Evolutionary conservation across 108 stramenopile species (phyloP), one percentile per base, ranked within the genome.

Genomic region (Stephanodiscus minutulus): DNA sequence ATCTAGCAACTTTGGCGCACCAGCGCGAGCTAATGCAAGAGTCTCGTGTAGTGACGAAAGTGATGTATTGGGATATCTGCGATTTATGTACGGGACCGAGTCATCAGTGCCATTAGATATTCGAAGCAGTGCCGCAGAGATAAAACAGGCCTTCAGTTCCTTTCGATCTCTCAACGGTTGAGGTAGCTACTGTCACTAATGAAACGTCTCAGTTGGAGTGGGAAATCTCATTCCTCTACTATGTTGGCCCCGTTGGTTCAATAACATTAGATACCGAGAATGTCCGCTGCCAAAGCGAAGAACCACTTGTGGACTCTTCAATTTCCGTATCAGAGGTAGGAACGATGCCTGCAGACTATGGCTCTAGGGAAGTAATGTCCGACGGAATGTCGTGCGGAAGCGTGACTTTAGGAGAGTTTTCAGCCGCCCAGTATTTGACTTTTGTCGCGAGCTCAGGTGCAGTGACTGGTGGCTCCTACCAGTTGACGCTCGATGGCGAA

Each of bases 211-310:
- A 71, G 58, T 22, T 60, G 8, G 65, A 71, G 55, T 78, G 70
- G 77, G 55, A 13, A 43, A 61, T 78, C 22, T 29, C 65, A 18
- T 71, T 71, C 65, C 21, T 59, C 13, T 52, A 69, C 25, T 71
- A 72, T 56, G 66, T 69, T 64, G 57, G 72, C 21, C 61, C 46
- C 21, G 50, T 27, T 2, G 72, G 72, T 31, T 20, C 53, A 0
- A 43, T 78, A 24, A 53, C 70, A 28, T 43, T 78, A 5, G 70
- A 78, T 61, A 21, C 70, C 37, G 63, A 31, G 52, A 31, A n/a
- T 54, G 49, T 78, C n/a, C 64, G 64, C 52, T 78, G 77, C 52
- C 70, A 71, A 71, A 66, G 64, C n/a, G 70, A 78, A 43, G 60
- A 61, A 22, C 43, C 47, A 47, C 8, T 33, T 17, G 59, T 78